These are phyloP conservation scores for Kluyveromyces lactis DNA, from an alignment of 805 yeast genomes.

Conservation along the genomic window DNA sequence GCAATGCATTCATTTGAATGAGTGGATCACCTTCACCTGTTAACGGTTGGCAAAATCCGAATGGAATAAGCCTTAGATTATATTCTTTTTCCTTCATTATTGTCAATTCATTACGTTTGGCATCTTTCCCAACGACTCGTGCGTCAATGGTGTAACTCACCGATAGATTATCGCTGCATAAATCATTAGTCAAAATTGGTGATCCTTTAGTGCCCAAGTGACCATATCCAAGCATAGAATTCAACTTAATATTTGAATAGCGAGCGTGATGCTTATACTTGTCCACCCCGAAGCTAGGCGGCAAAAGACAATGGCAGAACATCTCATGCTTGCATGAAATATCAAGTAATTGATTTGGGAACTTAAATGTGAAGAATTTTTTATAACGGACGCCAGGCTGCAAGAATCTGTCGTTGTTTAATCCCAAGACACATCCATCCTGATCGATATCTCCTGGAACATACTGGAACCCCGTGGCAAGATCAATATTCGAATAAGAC, in stretches of 20 bases:
- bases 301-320: constrained; percentile 31
- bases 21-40: constrained; percentile 14
- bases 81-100: constrained; percentile 31
- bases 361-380: constrained; percentile 50
- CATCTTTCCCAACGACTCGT: constrained; percentile 42
- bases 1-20: constrained; percentile 19
- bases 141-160: constrained; percentile 50
- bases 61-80: constrained; percentile 34
- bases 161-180: constrained; percentile 38
- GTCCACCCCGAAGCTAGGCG: constrained; percentile 36
- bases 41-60: constrained; percentile 26
- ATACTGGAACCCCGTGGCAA: constrained; percentile 44
- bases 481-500: constrained; percentile 44
- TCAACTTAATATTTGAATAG: constrained; percentile 26
- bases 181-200: constrained; percentile 45
- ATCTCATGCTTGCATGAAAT: constrained; percentile 42
- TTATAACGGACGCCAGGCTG: constrained; percentile 44
- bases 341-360: constrained; percentile 47
- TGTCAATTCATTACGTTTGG: constrained; percentile 21
- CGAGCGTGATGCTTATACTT: constrained; percentile 24
- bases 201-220: constrained; percentile 43
- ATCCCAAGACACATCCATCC: constrained; percentile 43
- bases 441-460: constrained; percentile 37
- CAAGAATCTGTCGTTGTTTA: constrained; percentile 41
- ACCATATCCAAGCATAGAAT: constrained; percentile 39